phyloP scores from a whole-genome alignment of 345 rosid species.

The Citrus reticulata region DNA sequence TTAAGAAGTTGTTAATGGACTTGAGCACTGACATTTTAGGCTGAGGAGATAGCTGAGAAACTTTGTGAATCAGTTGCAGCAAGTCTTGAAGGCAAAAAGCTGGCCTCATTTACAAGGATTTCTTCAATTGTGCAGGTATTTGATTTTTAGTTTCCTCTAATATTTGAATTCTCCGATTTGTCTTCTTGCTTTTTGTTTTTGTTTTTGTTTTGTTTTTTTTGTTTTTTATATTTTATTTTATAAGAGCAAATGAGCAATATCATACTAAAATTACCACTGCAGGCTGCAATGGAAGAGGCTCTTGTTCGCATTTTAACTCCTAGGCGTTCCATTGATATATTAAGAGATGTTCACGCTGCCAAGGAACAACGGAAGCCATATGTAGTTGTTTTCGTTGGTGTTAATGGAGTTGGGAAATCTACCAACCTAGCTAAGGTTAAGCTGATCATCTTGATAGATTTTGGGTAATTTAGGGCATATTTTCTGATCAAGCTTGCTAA shows the following conservation, averaged over 20 bases:
- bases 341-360: constrained; percentile 91
- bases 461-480: background rate
- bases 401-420: constrained; percentile 98
- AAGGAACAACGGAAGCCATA: constrained; percentile 92
- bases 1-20: background rate
- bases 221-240: too few species aligned
- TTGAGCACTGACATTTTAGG: constrained; percentile 41
- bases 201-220: background rate
- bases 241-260: background rate
- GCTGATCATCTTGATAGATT: background rate
- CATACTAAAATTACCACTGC: constrained; percentile 13
- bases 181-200: background rate
- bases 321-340: constrained; percentile 88
- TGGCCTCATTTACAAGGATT: constrained; percentile 93
- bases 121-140: constrained; percentile 93
- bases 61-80: constrained; percentile 97
- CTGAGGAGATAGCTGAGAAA: constrained; percentile 98
- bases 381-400: constrained; percentile 96
- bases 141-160: constrained; percentile 8
- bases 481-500: constrained; percentile 1
- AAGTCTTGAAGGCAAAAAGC: constrained; percentile 96
- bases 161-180: background rate
- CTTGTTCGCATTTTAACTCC: constrained; percentile 97
- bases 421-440: constrained; percentile 89
- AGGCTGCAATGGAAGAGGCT: constrained; percentile 98